These are phyloP conservation scores for Akanthomyces lecanii DNA, from an alignment of 2,329 filamentous ascomycete species.

Conservation along the genomic window DNA sequence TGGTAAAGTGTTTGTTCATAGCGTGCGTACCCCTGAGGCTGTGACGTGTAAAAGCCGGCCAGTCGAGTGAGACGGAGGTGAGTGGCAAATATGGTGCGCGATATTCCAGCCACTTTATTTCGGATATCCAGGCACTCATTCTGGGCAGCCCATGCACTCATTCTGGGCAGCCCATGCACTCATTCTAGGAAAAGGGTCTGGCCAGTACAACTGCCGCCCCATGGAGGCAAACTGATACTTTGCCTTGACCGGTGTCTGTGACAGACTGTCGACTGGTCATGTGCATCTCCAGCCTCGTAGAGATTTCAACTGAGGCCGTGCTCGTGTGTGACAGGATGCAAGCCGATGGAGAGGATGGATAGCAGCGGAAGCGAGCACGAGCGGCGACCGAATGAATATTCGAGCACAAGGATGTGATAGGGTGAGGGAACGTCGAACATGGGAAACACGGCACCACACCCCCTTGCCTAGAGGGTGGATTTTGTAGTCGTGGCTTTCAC, in stretches of 20 bases:
- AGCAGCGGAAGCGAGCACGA: not conserved
- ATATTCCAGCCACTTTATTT: not conserved
- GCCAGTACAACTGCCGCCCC: not conserved
- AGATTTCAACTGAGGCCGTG: not conserved
- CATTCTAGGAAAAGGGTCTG: not conserved
- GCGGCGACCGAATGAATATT: not conserved
- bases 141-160: not conserved
- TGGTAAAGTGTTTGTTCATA: not conserved
- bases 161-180: not conserved
- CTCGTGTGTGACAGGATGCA: not conserved
- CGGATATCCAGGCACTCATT: not conserved
- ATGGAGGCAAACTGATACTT: not conserved
- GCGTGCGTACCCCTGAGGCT: constrained; percentile 13
- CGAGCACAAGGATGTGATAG: not conserved
- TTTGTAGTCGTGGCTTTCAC: constrained; percentile 12
- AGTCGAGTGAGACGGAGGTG: constrained; percentile 4
- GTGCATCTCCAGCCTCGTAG: not conserved
- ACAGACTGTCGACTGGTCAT: not conserved
- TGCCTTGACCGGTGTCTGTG: not conserved
- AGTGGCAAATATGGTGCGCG: constrained; percentile 13
- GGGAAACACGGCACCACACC: not conserved
- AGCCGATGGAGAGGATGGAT: not conserved
- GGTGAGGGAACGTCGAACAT: constrained; percentile 1
- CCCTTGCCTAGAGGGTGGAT: constrained; percentile 5
- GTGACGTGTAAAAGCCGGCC: constrained; percentile 6